These are phyloP conservation scores for Isatis lusitanica DNA, from an alignment of 441 rosid species.

Conservation along the genomic window DNA sequence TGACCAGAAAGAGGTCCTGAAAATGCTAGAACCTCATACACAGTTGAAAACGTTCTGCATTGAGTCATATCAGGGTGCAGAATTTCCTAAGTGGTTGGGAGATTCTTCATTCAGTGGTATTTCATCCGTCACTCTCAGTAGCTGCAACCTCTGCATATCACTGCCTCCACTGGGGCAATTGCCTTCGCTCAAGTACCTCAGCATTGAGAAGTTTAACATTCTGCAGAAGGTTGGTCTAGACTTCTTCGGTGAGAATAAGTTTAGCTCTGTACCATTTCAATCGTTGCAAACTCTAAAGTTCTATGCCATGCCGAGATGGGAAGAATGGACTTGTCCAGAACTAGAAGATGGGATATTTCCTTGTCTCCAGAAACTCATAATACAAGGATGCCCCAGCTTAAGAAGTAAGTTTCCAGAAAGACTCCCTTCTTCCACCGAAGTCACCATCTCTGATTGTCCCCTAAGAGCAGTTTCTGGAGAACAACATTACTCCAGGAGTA, in stretches of 20 bases:
- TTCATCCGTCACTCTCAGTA: conserved; percentile 26
- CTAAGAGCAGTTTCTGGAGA: background rate
- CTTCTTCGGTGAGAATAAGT: conserved; percentile 29
- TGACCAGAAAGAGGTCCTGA: conserved; percentile 33
- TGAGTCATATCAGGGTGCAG: conserved; percentile 32
- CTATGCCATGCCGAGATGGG: conserved; percentile 34
- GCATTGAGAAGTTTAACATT: conserved; percentile 26
- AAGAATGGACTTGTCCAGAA: conserved; percentile 31
- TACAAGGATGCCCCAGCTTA: conserved; percentile 35
- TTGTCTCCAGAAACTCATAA: conserved; percentile 29
- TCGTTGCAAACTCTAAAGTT: conserved; percentile 34
- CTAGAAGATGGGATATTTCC: conserved; percentile 28
- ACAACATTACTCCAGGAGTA: background rate
- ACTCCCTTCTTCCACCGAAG: conserved; percentile 29
- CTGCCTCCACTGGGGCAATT: conserved; percentile 39
- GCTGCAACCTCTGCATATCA: conserved; percentile 35
- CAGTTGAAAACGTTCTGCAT: conserved; percentile 30
- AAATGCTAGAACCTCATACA: conserved; percentile 36
- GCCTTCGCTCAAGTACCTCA: conserved; percentile 33
- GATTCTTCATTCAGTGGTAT: conserved; percentile 30
- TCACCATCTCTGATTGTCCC: conserved; percentile 34
- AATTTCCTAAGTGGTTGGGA: conserved; percentile 39
- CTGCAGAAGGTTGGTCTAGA: conserved; percentile 30
- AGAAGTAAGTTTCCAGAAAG: conserved; percentile 17
- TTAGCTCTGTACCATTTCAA: conserved; percentile 26